These are phyloP conservation scores for Backusella circina DNA, from an alignment of 192 early-diverging fungal genomes.

Conservation along the genomic window DNA sequence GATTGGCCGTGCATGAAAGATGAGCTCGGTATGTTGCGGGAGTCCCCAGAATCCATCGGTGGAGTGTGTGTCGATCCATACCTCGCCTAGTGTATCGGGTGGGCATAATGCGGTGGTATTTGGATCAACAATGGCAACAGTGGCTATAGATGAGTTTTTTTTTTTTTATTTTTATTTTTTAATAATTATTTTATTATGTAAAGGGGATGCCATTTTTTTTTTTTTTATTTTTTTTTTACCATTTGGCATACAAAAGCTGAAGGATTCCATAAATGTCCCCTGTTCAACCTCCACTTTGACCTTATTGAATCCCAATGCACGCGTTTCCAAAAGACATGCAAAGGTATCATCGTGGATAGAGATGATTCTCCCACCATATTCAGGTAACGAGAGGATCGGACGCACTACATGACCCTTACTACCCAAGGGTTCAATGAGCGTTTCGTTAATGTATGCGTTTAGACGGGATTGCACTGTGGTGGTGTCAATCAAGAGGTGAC, in stretches of 20 bases:
- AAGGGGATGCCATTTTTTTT: not conserved
- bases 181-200: not conserved
- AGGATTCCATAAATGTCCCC: constrained; percentile 31
- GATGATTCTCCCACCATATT: constrained; percentile 72
- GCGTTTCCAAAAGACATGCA: constrained; percentile 63
- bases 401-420: constrained; percentile 38
- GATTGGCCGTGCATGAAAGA: constrained; percentile 64
- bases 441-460: constrained; percentile 43
- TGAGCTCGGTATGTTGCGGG: constrained; percentile 65
- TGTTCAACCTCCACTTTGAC: constrained; percentile 41
- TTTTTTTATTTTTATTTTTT: too few relatives aligned
- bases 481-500: constrained; percentile 62
- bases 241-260: constrained; percentile 54
- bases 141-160: constrained; percentile 43
- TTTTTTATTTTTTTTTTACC: constrained; percentile 23
- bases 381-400: constrained; percentile 62
- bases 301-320: constrained; percentile 56
- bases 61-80: constrained; percentile 70
- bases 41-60: constrained; percentile 72
- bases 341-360: constrained; percentile 58
- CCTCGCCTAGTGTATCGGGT: constrained; percentile 71
- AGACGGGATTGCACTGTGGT: constrained; percentile 53
- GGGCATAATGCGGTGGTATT: constrained; percentile 69
- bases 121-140: constrained; percentile 76
- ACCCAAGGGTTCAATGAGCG: constrained; percentile 42